phyloP scores from a whole-genome alignment of 108 stramenopile species.

The Skeletonema menzelii region DNA sequence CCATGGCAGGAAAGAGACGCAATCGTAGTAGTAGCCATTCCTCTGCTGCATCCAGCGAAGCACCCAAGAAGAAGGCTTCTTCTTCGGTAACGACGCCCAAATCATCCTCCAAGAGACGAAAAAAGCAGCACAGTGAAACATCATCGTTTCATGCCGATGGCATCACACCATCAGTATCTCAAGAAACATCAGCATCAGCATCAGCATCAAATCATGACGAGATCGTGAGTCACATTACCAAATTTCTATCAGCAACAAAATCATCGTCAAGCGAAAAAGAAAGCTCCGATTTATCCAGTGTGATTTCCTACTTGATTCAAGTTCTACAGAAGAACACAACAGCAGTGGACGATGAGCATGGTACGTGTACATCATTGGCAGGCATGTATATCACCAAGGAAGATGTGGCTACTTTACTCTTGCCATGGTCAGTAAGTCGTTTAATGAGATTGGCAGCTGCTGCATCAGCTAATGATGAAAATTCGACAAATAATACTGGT shows the following conservation, averaged over 20 bases:
- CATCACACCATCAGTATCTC: background rate
- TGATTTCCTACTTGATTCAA: slow-evolving; percentile 8
- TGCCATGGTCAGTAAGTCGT: slow-evolving; percentile 42
- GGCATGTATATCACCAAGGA: slow-evolving; percentile 12
- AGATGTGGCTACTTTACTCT: slow-evolving; percentile 36
- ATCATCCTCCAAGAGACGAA: background rate
- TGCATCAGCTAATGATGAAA: background rate
- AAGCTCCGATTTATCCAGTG: slow-evolving; percentile 1
- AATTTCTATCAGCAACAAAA: slow-evolving; percentile 8
- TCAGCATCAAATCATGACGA: background rate
- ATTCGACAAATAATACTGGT: background rate
- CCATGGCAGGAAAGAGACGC: background rate
- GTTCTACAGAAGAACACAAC: background rate
- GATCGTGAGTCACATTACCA: slow-evolving; percentile 19
- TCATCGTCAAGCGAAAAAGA: background rate
- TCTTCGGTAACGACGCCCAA: background rate
- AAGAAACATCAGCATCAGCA: background rate
- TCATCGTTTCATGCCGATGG: background rate
- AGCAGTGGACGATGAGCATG: no score
- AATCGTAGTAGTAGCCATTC: background rate
- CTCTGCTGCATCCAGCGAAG: background rate
- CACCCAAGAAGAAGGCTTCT: background rate
- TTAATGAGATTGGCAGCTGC: slow-evolving; percentile 10
- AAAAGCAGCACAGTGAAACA: background rate
- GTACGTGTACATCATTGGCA: background rate